Evolutionary conservation across 352 stramenopile genomes (phyloP).

Genomic region (Globisporangium megalacanthum): DNA sequence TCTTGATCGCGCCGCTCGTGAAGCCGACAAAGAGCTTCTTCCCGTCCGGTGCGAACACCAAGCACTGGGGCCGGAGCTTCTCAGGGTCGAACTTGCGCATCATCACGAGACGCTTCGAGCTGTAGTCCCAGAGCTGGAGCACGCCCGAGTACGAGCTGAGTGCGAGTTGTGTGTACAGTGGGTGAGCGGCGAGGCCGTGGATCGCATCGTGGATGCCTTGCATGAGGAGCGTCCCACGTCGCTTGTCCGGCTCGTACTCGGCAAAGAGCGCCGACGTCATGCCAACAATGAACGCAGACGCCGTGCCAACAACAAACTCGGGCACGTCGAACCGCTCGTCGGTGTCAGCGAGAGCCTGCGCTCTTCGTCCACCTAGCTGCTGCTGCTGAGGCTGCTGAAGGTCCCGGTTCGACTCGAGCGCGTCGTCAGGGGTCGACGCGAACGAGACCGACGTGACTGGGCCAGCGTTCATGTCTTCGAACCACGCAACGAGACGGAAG

Average conservation of each 20-base stretch:
- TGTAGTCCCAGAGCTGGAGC: conserved; percentile 91
- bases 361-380: background rate
- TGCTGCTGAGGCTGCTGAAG: background rate
- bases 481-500: conserved; percentile 91
- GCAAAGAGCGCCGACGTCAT: conserved; percentile 76
- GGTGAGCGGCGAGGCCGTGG: conserved; percentile 71
- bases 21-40: conserved; percentile 85
- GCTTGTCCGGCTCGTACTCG: conserved; percentile 79
- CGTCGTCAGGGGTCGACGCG: conserved; percentile 19
- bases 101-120: conserved; percentile 76
- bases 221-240: conserved; percentile 87
- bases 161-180: conserved; percentile 62
- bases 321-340: conserved; percentile 66
- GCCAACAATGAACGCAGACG: conserved; percentile 82
- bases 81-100: conserved; percentile 68
- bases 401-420: conserved; percentile 19
- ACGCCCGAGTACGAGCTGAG: conserved; percentile 79
- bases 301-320: conserved; percentile 90
- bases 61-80: conserved; percentile 65
- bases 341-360: conserved; percentile 15
- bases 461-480: conserved; percentile 91
- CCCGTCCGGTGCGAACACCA: conserved; percentile 76
- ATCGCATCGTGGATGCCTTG: conserved; percentile 90
- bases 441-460: conserved; percentile 89
- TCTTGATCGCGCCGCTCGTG: conserved; percentile 80